phyloP scores from a whole-genome alignment of 345 rosid species.

The Barbarea vulgaris region DNA sequence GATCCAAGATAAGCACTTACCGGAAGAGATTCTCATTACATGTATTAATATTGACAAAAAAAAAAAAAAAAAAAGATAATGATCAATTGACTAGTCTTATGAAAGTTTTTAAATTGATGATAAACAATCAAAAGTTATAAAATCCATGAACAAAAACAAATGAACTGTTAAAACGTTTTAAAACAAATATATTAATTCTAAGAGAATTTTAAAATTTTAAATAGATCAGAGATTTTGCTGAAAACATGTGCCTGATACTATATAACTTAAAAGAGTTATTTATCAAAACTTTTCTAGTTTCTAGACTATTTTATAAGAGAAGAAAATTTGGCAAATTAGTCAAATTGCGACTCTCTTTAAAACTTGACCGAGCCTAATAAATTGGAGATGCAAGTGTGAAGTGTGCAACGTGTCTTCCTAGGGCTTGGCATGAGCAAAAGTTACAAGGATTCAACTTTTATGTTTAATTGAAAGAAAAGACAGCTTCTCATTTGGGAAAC shows the following conservation, averaged over 20 bases:
- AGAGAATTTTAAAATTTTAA: not conserved
- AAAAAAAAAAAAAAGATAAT: not conserved
- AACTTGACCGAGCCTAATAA: not conserved
- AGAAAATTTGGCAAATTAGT: not conserved
- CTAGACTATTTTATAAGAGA: not conserved
- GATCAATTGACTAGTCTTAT: not conserved
- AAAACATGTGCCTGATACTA: not conserved
- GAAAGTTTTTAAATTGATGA: not conserved
- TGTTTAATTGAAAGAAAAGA: not conserved
- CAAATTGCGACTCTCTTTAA: not conserved
- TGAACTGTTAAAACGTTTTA: no score
- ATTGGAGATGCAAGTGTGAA: conserved; percentile 5
- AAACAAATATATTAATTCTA: not conserved
- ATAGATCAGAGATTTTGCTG: not conserved
- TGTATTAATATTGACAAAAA: not conserved
- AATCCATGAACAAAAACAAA: not conserved
- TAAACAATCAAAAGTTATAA: not conserved
- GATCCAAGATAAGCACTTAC: not conserved
- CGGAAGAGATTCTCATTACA: not conserved
- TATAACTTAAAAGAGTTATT: not conserved
- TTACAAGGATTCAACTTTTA: not conserved
- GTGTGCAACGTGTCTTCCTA: not conserved
- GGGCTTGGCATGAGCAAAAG: not conserved
- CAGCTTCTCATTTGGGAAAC: not conserved
- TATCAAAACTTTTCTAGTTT: no score